Conservation (phyloP, 1,284 basidiomycete genomes). For the Ceratobasidium sp. region DNA sequence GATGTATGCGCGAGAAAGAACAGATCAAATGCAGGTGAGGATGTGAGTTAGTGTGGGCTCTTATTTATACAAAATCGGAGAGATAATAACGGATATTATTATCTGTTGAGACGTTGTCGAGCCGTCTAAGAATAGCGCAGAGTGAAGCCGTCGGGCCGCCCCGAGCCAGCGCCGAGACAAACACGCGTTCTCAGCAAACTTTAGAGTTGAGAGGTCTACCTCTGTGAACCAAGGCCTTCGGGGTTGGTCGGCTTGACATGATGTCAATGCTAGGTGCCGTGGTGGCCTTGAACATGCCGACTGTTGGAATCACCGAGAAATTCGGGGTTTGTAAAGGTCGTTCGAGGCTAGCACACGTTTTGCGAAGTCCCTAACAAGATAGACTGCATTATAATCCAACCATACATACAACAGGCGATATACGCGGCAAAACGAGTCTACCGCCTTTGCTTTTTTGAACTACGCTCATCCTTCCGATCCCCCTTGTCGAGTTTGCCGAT, state of each 20-base stretch:
- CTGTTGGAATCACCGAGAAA: neutral
- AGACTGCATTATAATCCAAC: neutral
- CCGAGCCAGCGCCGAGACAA: slow-evolving; percentile 2
- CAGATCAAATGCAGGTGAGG: no score
- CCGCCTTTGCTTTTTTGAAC: slow-evolving; percentile 14
- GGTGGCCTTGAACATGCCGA: neutral
- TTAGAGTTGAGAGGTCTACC: neutral
- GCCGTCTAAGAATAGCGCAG: neutral
- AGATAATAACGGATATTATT: neutral
- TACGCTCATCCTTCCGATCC: neutral
- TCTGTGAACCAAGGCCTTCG: neutral
- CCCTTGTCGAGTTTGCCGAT: slow-evolving; percentile 8
- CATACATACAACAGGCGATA: neutral
- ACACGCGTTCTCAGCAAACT: neutral
- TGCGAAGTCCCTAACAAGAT: slow-evolving; percentile 63
- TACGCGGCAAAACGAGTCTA: neutral
- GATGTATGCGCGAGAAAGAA: slow-evolving; percentile 4
- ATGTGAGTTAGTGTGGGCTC: neutral
- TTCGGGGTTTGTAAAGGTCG: neutral
- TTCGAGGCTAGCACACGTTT: slow-evolving; percentile 68
- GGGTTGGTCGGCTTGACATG: neutral
- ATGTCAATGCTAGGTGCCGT: no score
- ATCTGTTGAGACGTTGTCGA: neutral
- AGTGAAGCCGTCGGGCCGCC: neutral
- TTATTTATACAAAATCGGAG: neutral